Evolutionary conservation across 2,329 filamentous ascomycete genomes (phyloP), one percentile per base, ranked within the genome.

Genomic region (Cercospora sesami): DNA sequence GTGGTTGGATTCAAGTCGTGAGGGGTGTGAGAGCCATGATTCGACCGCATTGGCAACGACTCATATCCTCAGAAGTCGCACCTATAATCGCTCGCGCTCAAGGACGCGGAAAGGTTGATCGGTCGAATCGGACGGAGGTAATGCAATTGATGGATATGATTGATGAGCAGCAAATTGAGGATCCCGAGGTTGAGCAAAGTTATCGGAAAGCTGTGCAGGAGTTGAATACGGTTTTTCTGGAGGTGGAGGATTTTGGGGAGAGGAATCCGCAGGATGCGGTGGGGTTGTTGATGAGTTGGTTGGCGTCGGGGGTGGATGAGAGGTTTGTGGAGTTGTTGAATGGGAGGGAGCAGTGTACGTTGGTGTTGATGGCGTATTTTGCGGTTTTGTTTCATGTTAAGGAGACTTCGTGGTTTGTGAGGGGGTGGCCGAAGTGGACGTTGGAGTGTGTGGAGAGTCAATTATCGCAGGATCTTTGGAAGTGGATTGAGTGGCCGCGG

Each of bases 401-500:
- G 31, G 48, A 66, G 21, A 42, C 39, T 28, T 45, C 60, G 16
- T 72, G 68, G 70, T 70, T 64, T 66, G 53, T 65, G 57, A 45
- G 60, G 3, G 63, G 60, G 3, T 72, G 70, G 68, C 55, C 64
- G 6, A 42, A 59, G n/a, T 72, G 68, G 70, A 69, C 66, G 2
- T 33, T 68, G 48, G 64, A 70, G 9, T 64, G 68, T 59, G 65
- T 68, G 4, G 48, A 59, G 21, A 5, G 14, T 8, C 39, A 68
- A 57, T 42, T 71, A 9, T 30, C 58, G 6, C 23, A 31, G 30
- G 57, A 60, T 31, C 61, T 67, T 33, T 33, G 18, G 8, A 53
- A 65, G 30, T 72, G 68, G 70, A 60, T 65, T 12, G 64, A 65
- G 10, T 72, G 70, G 70, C 65, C 70, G 53, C 28, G 55, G 28